phyloP scores from a whole-genome alignment of 2,329 filamentous ascomycete species.

The Sarocladium oryzae region DNA sequence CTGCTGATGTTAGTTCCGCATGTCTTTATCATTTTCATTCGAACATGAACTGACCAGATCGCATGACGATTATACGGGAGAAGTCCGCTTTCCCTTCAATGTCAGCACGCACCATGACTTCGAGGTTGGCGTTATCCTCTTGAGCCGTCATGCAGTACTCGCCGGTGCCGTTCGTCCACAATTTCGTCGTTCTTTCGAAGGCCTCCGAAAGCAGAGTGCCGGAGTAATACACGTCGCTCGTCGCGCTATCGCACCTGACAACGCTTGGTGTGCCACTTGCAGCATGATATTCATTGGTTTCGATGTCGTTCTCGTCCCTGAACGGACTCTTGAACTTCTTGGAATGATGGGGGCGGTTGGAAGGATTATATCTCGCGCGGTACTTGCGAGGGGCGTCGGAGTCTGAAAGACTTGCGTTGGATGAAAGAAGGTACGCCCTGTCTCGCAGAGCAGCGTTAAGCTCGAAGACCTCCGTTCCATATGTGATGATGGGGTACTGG shows the following conservation, averaged over 20 bases:
- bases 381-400: constrained; percentile 42
- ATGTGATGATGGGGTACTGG: constrained; percentile 51
- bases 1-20: constrained; percentile 19
- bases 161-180: constrained; percentile 63
- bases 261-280: constrained; percentile 46
- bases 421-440: constrained; percentile 43
- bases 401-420: constrained; percentile 46
- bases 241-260: constrained; percentile 60
- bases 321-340: background rate
- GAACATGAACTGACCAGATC: constrained; percentile 41
- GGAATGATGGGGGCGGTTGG: background rate
- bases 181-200: constrained; percentile 56
- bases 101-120: constrained; percentile 56
- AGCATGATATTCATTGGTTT: constrained; percentile 25
- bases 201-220: constrained; percentile 53
- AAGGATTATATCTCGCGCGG: constrained; percentile 42
- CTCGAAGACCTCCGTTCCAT: constrained; percentile 66
- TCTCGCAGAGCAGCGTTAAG: constrained; percentile 53
- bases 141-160: constrained; percentile 66
- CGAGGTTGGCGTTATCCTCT: constrained; percentile 65
- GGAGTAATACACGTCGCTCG: constrained; percentile 66
- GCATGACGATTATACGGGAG: constrained; percentile 59
- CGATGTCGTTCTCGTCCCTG: background rate
- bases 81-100: constrained; percentile 56
- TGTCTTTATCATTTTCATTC: background rate